Conservation (phyloP, 1,284 basidiomycete genomes). For the Apiotrichum gamsii region DNA sequence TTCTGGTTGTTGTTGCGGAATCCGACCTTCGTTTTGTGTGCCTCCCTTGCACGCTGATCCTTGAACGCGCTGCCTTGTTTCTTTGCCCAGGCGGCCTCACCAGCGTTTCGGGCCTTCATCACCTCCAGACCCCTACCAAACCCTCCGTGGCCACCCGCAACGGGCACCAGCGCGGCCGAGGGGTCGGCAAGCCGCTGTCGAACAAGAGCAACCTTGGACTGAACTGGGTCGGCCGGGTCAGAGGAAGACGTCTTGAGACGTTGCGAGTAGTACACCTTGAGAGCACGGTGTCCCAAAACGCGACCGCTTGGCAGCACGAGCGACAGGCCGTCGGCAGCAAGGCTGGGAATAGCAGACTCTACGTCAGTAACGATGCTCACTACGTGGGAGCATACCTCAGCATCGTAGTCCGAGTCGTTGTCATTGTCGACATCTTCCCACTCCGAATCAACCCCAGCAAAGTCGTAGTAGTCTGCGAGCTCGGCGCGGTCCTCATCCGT, state of each 20-base stretch:
- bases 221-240: constrained; percentile 50
- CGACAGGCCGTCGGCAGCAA: constrained; percentile 59
- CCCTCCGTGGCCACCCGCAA: constrained; percentile 78
- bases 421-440: constrained; percentile 45
- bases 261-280: constrained; percentile 84
- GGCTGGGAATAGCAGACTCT: constrained; percentile 15
- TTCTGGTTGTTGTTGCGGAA: constrained; percentile 75
- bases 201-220: constrained; percentile 56
- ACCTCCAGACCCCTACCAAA: constrained; percentile 72
- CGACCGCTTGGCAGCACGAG: constrained; percentile 92
- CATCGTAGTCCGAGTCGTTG: constrained; percentile 7
- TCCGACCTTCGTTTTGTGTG: constrained; percentile 70
- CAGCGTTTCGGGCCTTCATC: constrained; percentile 84
- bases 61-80: constrained; percentile 78
- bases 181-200: constrained; percentile 70
- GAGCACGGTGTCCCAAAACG: constrained; percentile 82
- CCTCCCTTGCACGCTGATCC: constrained; percentile 70
- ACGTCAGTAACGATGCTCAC: too few species aligned
- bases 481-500: constrained; percentile 73
- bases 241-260: constrained; percentile 52
- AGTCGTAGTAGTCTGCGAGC: constrained; percentile 91
- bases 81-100: constrained; percentile 88
- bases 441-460: constrained; percentile 57
- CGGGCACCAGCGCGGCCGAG: constrained; percentile 70
- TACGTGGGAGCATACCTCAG: constrained; percentile 27